These are phyloP conservation scores for Solanum gracilifrons DNA, from an alignment of 257 asterid species.

Conservation along the genomic window DNA sequence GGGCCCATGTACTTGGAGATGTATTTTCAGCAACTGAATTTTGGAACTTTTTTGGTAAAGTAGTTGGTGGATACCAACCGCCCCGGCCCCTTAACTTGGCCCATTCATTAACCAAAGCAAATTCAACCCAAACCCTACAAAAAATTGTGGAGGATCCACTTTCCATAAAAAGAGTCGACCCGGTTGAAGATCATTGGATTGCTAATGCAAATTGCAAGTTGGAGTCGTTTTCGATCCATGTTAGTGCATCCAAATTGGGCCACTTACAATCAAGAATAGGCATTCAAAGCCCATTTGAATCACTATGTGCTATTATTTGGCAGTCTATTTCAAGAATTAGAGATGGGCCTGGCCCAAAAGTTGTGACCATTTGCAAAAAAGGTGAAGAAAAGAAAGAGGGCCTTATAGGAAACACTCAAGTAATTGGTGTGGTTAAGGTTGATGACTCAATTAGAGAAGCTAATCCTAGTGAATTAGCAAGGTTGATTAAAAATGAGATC, in stretches of 20 bases:
- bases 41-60: constrained; percentile 32
- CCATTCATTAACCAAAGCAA: constrained; percentile 14
- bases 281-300: constrained; percentile 41
- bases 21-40: constrained; percentile 49
- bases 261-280: constrained; percentile 23
- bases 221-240: constrained; percentile 43
- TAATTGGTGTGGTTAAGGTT: constrained; percentile 39
- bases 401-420: constrained; percentile 31
- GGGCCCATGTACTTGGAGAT: constrained; percentile 92
- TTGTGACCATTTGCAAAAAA: constrained; percentile 45
- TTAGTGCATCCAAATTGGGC: constrained; percentile 28
- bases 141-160: constrained; percentile 23
- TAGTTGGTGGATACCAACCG: constrained; percentile 17
- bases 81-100: constrained; percentile 16
- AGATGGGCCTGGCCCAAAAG: constrained; percentile 26
- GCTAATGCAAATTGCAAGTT: constrained; percentile 22
- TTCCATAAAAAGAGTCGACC: constrained; percentile 52
- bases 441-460: constrained; percentile 28
- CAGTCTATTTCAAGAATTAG: constrained; percentile 43
- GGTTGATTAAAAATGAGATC: constrained; percentile 22
- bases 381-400: not conserved
- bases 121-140: not conserved
- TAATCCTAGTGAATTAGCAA: constrained; percentile 31
- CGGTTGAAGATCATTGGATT: constrained; percentile 74
- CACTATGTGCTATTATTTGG: constrained; percentile 58